A percentile compares a stretch with the other conserved stretches of the same genome.
Evolutionary conservation across 768 basidiomycete genomes (phyloP).

Genomic region (Phanerochaete carnosa): DNA sequence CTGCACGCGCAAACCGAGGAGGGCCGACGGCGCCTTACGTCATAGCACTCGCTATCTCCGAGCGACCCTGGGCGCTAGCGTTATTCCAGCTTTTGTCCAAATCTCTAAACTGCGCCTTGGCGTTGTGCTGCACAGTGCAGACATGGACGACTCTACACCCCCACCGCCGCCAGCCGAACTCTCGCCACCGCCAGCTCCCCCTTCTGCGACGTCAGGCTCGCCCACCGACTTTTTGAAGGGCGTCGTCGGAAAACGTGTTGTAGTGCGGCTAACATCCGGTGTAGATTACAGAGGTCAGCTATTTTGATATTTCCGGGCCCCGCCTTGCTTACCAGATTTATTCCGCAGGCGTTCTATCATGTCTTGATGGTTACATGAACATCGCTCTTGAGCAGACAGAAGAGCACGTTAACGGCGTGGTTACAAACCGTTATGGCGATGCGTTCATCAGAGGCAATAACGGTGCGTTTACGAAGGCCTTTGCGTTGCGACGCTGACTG

Average conservation of each 20-base stretch:
- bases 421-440: conserved; percentile 91
- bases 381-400: conserved; percentile 97
- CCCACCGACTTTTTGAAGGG: conserved; percentile 93
- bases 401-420: conserved; percentile 85
- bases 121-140: neutral
- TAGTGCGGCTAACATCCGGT: conserved; percentile 87
- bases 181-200: conserved; percentile 46
- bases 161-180: conserved; percentile 31
- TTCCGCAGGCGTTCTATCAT: conserved; percentile 78
- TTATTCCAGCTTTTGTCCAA: neutral
- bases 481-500: neutral
- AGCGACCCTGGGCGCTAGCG: neutral
- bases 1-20: neutral
- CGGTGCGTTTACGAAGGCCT: conserved; percentile 44
- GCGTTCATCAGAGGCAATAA: conserved; percentile 95
- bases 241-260: conserved; percentile 94
- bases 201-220: conserved; percentile 59
- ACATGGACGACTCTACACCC: conserved; percentile 29
- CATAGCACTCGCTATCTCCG: neutral
- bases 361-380: conserved; percentile 99
- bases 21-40: neutral
- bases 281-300: conserved; percentile 87
- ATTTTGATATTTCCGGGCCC: neutral
- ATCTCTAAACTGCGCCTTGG: neutral
- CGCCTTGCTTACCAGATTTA: neutral